Evolutionary conservation across 331 rosid genomes (phyloP).

Genomic region (Saraca asoca): DNA sequence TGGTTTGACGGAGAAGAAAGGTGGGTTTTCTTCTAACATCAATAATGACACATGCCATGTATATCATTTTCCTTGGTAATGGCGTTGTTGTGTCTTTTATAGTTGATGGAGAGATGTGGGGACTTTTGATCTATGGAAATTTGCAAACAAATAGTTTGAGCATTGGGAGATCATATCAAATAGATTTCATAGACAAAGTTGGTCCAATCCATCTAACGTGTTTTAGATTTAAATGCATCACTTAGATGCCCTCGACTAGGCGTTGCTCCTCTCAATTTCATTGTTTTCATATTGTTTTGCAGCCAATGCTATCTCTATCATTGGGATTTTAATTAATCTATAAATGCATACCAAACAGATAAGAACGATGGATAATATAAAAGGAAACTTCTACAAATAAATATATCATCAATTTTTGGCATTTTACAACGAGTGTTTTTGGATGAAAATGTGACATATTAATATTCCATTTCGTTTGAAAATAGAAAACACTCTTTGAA

Average conservation of each 20-base stretch:
- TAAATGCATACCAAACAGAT: too few relatives aligned
- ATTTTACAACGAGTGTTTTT: too few relatives aligned
- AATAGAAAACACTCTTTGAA: too few relatives aligned
- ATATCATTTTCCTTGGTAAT: neutral
- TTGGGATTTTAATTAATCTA: too few relatives aligned
- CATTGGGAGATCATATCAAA: slow-evolving; percentile 2
- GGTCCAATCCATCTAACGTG: slow-evolving; percentile 25
- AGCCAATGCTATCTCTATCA: too few relatives aligned
- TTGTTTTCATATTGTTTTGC: neutral
- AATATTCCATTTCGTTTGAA: too few relatives aligned
- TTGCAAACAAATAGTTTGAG: slow-evolving; percentile 11
- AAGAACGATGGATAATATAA: too few relatives aligned
- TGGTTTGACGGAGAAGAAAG: too few relatives aligned
- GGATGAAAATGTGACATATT: too few relatives aligned
- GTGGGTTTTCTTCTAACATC: neutral
- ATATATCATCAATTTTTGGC: too few relatives aligned
- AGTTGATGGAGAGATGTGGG: neutral
- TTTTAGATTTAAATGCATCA: slow-evolving; percentile 30
- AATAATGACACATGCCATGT: neutral
- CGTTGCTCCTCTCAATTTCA: neutral
- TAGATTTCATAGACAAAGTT: slow-evolving; percentile 6
- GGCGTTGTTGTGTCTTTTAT: neutral
- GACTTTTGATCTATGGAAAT: slow-evolving; percentile 35
- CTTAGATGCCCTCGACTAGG: slow-evolving; percentile 66
- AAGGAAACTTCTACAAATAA: too few relatives aligned